Base-by-base conservation (phyloP, 192 early-diverging fungal species). In the Entomortierella chlamydospora region DNA sequence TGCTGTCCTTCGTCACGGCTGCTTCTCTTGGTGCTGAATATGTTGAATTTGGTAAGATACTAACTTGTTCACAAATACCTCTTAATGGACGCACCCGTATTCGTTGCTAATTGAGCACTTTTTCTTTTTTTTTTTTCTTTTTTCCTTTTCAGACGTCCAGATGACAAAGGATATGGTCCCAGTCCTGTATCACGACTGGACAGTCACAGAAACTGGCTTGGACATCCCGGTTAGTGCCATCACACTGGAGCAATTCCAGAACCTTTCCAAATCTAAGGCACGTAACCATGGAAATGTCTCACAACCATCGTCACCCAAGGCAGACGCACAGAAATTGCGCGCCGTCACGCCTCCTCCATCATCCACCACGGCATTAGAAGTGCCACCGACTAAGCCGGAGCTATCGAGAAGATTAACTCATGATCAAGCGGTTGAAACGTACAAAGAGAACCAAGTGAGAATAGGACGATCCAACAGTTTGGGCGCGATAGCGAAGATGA, bases 151-250 rank as follows among this genome's bases (percentile, higher is more conserved):
- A 92, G 95, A 98, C 69, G 94, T 95, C 22, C 97, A 98, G 85
- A 80, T 98, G 66, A 96, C 95, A 11, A 93, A 93, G 65, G 96
- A 98, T 70, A 76, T 88, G 68, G 88, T 89, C 0, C 94, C 94
- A 9, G 92, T 97, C 26, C 74, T 98, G 41, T 98, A 98, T 76
- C 97, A 98, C 67, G 96, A 98, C 80, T 97, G 94, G 95, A 91
- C 86, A 0, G 87, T 92, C 22, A 90, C 90, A 1, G 93, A 92
- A 61, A 91, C 91, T 2, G 90, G 91, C 0, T 66, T 91, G 37
- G 91, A 91, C 43, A 88, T 91, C 45, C 91, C 89, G 1, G 82
- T 95, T 23, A 87, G 88, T 56, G 68, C 85, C 7, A 83, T 96
- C 28, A 90, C 91, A 5, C 83, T 89, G 54, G 86, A 85, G 52